Base-by-base conservation (phyloP, 208 protist species). In the Trypanosoma vivax region DNA sequence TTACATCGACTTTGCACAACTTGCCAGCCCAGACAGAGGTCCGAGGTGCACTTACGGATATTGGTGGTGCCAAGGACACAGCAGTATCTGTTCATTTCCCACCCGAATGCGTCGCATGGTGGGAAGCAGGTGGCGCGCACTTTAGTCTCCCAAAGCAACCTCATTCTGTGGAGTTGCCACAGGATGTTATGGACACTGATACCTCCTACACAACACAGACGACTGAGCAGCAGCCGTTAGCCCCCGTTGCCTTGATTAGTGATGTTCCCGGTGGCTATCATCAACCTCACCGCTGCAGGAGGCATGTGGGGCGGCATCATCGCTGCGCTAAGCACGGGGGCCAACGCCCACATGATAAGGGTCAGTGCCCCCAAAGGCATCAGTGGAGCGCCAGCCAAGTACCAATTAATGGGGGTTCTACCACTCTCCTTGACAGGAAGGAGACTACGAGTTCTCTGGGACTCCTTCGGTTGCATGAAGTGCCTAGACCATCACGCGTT, bases 171-270 rank as follows among this genome's bases (percentile, higher is more conserved):
- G 37, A 57, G n/a, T 30, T 24, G 23, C 16, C 41, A 47, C 5
- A 60, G 2, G 65, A 65, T 1, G 65, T 79, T 18, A 83, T 72
- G 0, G 68, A 80, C 50, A 73, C 58, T 2, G 71, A 65, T 33
- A 91, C 79, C 2, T 81, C 83, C 3, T 83, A 81, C 62, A 91
- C 83, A 9, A 91, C 79, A 2, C 49, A 25, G 9, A 77, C 70
- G 25, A 77, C 46, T 62, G 31, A 82, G 65, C 33, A 54, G 49
- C 23, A 5, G 14, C 24, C n/a, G 35, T 29, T 30, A 25, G 3
- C 1, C 33, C n/a, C 21, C 27, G 30, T 18, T 9, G 28, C 16
- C 3, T 30, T 11, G 23, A 16, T 30, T 1, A 10, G 11, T 19
- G 29, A 7, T 9, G 23, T 19, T 48, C 28, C 4, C 6, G 37